Base-by-base conservation (phyloP, 805 yeast genomes). In the Kuraishia floccosa region DNA sequence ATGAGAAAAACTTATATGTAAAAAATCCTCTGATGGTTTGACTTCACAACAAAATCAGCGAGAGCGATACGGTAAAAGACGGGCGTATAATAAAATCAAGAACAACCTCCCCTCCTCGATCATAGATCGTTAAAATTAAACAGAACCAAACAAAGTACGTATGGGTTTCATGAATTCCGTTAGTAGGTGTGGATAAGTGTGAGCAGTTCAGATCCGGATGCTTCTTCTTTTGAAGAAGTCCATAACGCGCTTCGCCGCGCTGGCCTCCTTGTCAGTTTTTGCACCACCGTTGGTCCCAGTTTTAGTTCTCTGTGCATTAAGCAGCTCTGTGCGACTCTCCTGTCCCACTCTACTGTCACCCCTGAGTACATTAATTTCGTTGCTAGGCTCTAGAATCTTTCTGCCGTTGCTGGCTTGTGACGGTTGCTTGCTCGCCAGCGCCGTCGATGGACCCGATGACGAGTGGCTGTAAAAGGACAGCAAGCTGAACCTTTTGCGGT, bases 171-270 rank as follows among this genome's bases (percentile, higher is more conserved):
- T n/a, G n/a, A n/a, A n/a, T n/a, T n/a, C n/a, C n/a, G n/a, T n/a
- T n/a, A n/a, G n/a, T n/a, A n/a, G n/a, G n/a, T n/a, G n/a, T n/a
- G n/a, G n/a, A n/a, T n/a, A n/a, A n/a, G n/a, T n/a, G n/a, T n/a
- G n/a, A n/a, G n/a, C n/a, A n/a, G n/a, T n/a, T 40, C 36, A 55
- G 20, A 55, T 54, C 39, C 62, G 49, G 34, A 56, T 50, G 43
- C 60, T 72, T 54, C 83, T 69, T 54, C 87, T 67, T 48, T 77
- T 77, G 60, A 79, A 78, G 49, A 79, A 79, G 50, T 78, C 87
- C 67, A 79, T 72, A 7, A 79, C 86, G 43, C 73, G 74, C 47
- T 76, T 72, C 4, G 91, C 85, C 2, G 91, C 78, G 29, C 86
- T 76, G 14, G 75, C 72, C 41, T 76, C 83, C 41, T 68, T 72